Base-by-base conservation (phyloP, 1,139 yeast genomes). In the Diutina siamensis region DNA sequence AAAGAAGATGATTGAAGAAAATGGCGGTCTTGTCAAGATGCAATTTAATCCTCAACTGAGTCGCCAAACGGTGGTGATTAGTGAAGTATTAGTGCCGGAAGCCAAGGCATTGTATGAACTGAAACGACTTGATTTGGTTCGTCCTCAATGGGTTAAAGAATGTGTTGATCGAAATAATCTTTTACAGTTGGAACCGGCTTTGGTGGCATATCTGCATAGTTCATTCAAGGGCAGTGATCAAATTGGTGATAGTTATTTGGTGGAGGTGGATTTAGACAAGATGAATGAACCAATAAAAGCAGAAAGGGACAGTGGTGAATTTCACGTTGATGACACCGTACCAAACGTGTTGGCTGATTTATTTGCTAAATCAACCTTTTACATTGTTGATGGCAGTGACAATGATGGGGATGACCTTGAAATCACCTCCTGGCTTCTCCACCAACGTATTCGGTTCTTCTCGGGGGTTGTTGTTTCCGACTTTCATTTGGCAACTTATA, bases 61-160 rank as follows among this genome's bases (percentile, higher is more conserved):
- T 8, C 48, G 48, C 33, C 49, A 49, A 0, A 34, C 54, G 2
- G 48, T 59, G 3, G 49, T 59, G 4, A n/a, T 52, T 2, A 53
- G 58, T 4, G 60, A 58, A 35, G 49, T 50, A n/a, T 44, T 45
- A 10, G 49, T 57, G 2, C 63, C 62, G 1, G 49, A 54, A 45
- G 42, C 58, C 7, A 58, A 61, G 9, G 62, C 65, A 0, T 60
- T 78, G 45, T 55, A 67, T 3, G 40, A 35, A 20, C 59, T 66
- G 4, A 57, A 67, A 33, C 81, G 80, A 0, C 72, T 68, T 52
- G 86, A 82, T 54, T 67, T 89, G 1, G 57, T 87, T 7, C 70
- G 63, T 46, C 89, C 94, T 1, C 60, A 61, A 18, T 92, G 96
- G 95, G 59, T 87, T 7, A 64, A 77, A 44, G 88, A 84, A 51